Base-by-base conservation (phyloP, 805 yeast genomes). In the Cyberlindnera veronae region DNA sequence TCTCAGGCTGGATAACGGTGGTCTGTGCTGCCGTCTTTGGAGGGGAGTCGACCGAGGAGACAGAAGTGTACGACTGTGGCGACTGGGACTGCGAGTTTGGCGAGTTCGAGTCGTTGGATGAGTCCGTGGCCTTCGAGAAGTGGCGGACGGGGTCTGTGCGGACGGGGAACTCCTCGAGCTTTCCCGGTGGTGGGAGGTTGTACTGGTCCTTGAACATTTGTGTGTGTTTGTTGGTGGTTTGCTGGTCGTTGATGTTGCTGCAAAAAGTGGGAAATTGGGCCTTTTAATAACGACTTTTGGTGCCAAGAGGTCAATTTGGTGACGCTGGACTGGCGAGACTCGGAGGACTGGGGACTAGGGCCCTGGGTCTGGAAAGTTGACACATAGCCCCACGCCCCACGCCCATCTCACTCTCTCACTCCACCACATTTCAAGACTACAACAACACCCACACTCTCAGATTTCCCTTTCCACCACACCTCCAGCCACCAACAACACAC, bases 81-180 rank as follows among this genome's bases (percentile, higher is more conserved):
- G 58, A 53, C 36, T 53, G 51, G 11, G 42, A 37, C 45, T 50
- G 46, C 9, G 58, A 55, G 34, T 48, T 44, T 32, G 60, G 59
- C 2, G 59, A 54, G 48, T 52, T 53, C 16, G 57, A 45, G 34
- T 49, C 58, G 26, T 46, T 53, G 4, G 57, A 53, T 2, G 57
- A 49, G 11, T 38, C 49, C 2, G 50, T 46, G 11, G 50, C 49
- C 47, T 51, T 53, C 10, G 55, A 50, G 21, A 44, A 45, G 34
- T 45, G 52, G 23, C 42, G 40, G n/a, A n/a, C 14, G 19, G 4
- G 32, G 28, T 28, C 37, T 20, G 30, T 16, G 38, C 22, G 26
- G 28, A 29, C 15, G 16, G 20, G 34, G 24, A 18, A 32, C 29
- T 14, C 22, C 15, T 12, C 17, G 17, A 13, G 22, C 31, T 30